phyloP scores from a whole-genome alignment of 441 rosid species.

The Erysimum cheiri region DNA sequence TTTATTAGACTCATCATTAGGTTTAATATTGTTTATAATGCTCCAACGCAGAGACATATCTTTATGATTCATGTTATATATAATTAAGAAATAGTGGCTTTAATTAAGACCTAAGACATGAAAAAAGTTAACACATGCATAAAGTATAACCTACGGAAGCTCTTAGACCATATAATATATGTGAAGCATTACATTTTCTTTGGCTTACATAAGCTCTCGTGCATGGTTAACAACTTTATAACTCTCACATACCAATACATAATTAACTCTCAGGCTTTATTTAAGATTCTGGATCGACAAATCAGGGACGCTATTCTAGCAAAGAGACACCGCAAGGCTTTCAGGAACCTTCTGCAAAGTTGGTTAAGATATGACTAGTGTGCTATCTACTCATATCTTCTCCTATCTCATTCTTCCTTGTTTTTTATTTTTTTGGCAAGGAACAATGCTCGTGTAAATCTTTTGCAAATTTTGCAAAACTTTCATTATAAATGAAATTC shows the following conservation, averaged over 20 bases:
- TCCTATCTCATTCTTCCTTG: too few species aligned
- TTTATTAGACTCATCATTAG: conserved; percentile 32
- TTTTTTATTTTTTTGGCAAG: too few species aligned
- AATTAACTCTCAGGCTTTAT: too few species aligned
- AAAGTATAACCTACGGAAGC: conserved; percentile 43
- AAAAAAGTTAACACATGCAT: conserved; percentile 47
- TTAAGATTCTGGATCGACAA: too few species aligned
- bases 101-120: conserved; percentile 39
- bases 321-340: too few species aligned
- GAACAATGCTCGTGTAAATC: too few species aligned
- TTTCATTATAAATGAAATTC: too few species aligned
- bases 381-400: too few species aligned
- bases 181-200: conserved; percentile 11
- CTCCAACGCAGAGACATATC: conserved; percentile 34
- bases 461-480: too few species aligned
- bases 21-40: conserved; percentile 16
- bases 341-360: too few species aligned
- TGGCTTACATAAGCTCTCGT: conserved; percentile 27
- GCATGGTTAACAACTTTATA: conserved; percentile 30
- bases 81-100: conserved; percentile 34
- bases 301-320: too few species aligned
- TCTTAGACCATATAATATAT: conserved; percentile 35
- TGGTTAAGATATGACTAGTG: too few species aligned
- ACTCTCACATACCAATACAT: conserved; percentile 22
- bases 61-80: conserved; percentile 16